Percentiles rank a stretch among this genome's conserved stretches.
phyloP scores from a whole-genome alignment of 1,284 basidiomycete genomes.

The Mycena citricolor region DNA sequence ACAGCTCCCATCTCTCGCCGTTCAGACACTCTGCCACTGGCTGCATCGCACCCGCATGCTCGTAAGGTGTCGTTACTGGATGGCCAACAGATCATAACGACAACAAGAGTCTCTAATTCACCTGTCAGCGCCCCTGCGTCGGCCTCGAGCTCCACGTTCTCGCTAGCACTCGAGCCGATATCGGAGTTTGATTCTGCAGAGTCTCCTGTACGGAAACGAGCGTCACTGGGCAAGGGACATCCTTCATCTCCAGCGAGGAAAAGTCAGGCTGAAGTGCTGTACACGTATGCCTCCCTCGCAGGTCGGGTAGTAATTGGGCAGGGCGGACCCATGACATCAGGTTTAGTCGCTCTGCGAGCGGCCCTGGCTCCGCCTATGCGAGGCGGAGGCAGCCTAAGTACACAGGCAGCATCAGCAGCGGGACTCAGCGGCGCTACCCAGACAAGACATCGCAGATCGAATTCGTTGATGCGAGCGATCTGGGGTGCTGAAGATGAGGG shows the following conservation, averaged over 20 bases:
- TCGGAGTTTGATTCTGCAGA: constrained; percentile 50
- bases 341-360: constrained; percentile 5
- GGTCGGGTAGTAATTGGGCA: constrained; percentile 19
- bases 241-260: constrained; percentile 31
- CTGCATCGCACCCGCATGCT: constrained; percentile 71
- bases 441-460: constrained; percentile 45
- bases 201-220: constrained; percentile 28
- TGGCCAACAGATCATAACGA: too few species aligned
- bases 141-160: constrained; percentile 59
- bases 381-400: constrained; percentile 17
- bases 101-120: too few species aligned
- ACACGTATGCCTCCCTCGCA: constrained; percentile 19
- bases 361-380: constrained; percentile 11
- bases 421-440: constrained; percentile 28
- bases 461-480: constrained; percentile 36
- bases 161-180: constrained; percentile 69
- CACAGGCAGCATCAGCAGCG: constrained; percentile 7
- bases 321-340: constrained; percentile 8
- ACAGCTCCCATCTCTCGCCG: constrained; percentile 16
- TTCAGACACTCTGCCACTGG: constrained; percentile 48
- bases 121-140: neutral
- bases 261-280: too few species aligned
- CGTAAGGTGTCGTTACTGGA: constrained; percentile 71
- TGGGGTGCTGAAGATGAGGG: constrained; percentile 49
- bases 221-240: constrained; percentile 47